Evolutionary conservation across 2,329 filamentous ascomycete genomes (phyloP).

Genomic region (Talaromyces sp.): DNA sequence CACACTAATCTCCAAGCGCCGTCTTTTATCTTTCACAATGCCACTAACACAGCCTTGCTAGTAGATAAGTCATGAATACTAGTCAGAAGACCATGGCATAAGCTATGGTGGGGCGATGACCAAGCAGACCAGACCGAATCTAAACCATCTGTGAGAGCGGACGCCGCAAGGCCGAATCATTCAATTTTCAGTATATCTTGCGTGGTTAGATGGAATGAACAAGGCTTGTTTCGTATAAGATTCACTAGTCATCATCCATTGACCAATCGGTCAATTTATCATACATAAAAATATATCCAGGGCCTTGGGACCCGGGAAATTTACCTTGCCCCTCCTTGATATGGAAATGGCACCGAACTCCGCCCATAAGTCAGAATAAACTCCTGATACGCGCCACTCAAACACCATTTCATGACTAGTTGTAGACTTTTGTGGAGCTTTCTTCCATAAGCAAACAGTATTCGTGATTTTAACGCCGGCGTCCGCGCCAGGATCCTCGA

Average conservation of each 20-base stretch:
- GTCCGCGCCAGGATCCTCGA: slow-evolving; percentile 24
- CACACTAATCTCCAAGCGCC: neutral
- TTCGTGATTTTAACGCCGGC: slow-evolving; percentile 11
- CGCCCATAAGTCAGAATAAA: neutral
- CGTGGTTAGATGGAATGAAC: neutral
- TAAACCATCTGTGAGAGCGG: neutral
- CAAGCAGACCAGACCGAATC: neutral
- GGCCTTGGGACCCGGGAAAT: neutral
- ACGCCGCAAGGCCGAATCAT: neutral
- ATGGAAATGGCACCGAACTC: neutral
- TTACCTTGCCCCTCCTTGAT: neutral
- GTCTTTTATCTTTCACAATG: neutral
- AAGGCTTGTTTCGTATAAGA: neutral
- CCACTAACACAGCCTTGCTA: neutral
- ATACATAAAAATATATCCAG: neutral
- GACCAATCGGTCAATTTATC: neutral
- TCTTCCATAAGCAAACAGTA: neutral
- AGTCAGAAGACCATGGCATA: neutral
- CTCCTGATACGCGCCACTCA: neutral
- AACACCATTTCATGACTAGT: neutral
- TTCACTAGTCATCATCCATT: neutral
- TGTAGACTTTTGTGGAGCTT: neutral
- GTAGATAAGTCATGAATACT: neutral
- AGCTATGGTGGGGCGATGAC: neutral
- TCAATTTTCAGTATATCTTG: no score